These are phyloP conservation scores for Ceratocystis diversiconidia DNA, from an alignment of 2,329 filamentous ascomycete species.

Conservation along the genomic window DNA sequence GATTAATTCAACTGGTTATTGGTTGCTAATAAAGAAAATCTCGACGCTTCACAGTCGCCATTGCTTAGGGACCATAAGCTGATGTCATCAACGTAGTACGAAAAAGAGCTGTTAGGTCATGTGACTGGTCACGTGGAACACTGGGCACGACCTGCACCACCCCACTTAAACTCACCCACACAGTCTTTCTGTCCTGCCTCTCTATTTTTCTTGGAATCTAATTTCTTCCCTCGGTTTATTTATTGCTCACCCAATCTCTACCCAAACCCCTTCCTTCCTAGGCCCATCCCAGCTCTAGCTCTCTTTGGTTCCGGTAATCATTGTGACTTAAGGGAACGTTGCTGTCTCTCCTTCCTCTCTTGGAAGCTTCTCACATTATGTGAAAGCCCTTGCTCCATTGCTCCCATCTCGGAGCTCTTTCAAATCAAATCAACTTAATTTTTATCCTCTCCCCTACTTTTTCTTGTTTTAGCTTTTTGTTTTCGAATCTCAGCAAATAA, in stretches of 20 bases:
- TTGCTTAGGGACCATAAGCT: not conserved
- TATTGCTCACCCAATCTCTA: not conserved
- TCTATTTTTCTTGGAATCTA: not conserved
- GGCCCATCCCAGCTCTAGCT: not conserved
- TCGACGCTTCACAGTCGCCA: not conserved
- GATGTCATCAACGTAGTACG: constrained; percentile 2
- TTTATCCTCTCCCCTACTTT: not conserved
- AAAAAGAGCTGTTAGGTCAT: constrained; percentile 3
- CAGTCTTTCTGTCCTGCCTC: constrained; percentile 13
- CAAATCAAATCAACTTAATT: not conserved
- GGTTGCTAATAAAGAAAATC: not conserved
- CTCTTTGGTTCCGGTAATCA: constrained; percentile 4
- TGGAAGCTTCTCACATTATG: constrained; percentile 14
- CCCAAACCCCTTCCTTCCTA: not conserved
- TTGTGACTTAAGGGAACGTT: constrained; percentile 1
- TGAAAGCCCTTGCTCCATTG: constrained; percentile 12
- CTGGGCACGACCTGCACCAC: not conserved
- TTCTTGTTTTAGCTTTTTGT: not conserved
- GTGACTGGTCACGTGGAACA: constrained; percentile 6
- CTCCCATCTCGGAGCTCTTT: constrained; percentile 17
- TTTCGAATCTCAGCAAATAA: not conserved
- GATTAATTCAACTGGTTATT: too few species aligned
- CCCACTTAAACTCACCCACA: constrained; percentile 15
- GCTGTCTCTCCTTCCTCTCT: constrained; percentile 4
- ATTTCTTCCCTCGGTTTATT: not conserved